Percentiles rank a stretch among this genome's conserved stretches.
phyloP scores from a whole-genome alignment of 75 land plant genomes.

The Pinus albicaulis region DNA sequence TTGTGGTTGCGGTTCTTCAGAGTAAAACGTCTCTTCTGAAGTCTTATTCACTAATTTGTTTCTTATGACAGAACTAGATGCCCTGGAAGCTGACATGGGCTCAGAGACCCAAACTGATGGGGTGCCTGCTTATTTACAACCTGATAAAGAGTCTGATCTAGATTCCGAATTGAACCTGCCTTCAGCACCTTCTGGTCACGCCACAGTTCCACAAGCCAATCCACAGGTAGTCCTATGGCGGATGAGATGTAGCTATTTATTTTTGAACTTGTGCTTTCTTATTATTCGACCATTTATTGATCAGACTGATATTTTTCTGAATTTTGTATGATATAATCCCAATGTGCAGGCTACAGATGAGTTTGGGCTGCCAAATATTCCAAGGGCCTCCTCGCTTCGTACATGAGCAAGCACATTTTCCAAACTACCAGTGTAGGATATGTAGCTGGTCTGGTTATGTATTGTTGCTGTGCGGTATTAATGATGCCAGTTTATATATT shows the following conservation, averaged over 20 bases:
- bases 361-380: conserved; percentile 82
- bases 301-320: neutral
- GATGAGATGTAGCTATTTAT: neutral
- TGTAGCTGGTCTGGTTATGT: too few relatives aligned
- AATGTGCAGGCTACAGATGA: conserved; percentile 78
- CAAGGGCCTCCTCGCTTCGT: conserved; percentile 88
- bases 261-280: neutral
- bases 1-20: neutral
- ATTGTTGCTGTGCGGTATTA: too few relatives aligned
- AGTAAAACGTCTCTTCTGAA: neutral
- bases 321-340: neutral
- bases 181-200: conserved; percentile 67
- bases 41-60: neutral
- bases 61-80: conserved; percentile 77
- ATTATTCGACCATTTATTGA: neutral
- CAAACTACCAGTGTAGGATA: too few relatives aligned
- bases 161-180: conserved; percentile 90
- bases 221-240: conserved; percentile 32
- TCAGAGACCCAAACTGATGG: conserved; percentile 60
- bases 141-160: conserved; percentile 80
- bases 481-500: too few relatives aligned
- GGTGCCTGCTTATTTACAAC: conserved; percentile 73
- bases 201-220: conserved; percentile 49
- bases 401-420: neutral
- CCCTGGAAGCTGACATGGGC: conserved; percentile 94